These are phyloP conservation scores for Penstemon davidsonii DNA, from an alignment of 257 asterid genomes.

Conservation along the genomic window DNA sequence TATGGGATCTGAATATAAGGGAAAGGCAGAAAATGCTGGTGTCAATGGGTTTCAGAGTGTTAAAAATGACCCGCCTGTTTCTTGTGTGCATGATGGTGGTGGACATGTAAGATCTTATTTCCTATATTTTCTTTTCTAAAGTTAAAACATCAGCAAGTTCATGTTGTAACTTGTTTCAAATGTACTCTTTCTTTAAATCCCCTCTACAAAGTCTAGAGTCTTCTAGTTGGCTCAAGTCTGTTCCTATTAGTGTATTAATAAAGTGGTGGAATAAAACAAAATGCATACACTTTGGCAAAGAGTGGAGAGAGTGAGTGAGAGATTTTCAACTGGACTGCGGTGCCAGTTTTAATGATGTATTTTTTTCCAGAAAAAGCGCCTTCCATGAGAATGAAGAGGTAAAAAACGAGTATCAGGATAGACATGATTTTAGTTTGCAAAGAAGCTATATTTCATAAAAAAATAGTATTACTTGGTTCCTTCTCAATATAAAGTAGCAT, in stretches of 20 bases:
- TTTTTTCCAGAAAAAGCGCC: neutral
- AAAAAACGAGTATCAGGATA: neutral
- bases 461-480: too few species aligned
- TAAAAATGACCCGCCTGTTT: constrained; percentile 26
- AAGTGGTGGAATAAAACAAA: constrained; percentile 3
- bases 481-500: too few species aligned
- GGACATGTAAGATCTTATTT: constrained; percentile 46
- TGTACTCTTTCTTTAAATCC: neutral
- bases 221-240: constrained; percentile 2
- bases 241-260: neutral
- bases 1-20: constrained; percentile 32
- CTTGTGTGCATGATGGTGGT: constrained; percentile 44
- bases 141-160: constrained; percentile 14
- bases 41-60: constrained; percentile 30
- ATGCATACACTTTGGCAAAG: neutral
- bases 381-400: neutral
- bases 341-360: neutral
- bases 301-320: neutral
- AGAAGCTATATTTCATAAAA: neutral
- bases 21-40: constrained; percentile 38
- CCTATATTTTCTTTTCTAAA: constrained; percentile 15
- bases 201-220: neutral
- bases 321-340: neutral
- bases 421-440: constrained; percentile 6
- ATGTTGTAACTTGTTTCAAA: constrained; percentile 9